These are phyloP conservation scores for Teunomyces kruisii DNA, from an alignment of 805 yeast genomes.

Conservation along the genomic window DNA sequence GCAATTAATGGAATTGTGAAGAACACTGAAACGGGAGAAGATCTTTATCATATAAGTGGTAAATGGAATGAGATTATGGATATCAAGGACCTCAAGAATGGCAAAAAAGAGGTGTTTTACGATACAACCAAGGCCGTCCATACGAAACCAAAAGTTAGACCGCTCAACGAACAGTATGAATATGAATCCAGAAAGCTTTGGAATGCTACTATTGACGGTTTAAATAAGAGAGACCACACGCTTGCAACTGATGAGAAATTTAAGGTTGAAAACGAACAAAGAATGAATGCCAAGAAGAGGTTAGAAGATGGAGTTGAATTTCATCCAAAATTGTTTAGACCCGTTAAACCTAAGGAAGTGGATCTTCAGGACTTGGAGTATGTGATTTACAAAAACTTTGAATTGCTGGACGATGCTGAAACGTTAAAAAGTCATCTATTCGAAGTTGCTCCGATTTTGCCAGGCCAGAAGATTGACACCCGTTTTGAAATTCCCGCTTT, in stretches of 20 bases:
- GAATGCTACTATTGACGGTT: slow-evolving; percentile 77
- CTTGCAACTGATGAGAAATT: slow-evolving; percentile 87
- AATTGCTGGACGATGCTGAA: slow-evolving; percentile 52
- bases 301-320: slow-evolving; percentile 76
- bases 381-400: slow-evolving; percentile 56
- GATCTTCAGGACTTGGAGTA: slow-evolving; percentile 55
- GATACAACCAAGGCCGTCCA: slow-evolving; percentile 54
- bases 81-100: slow-evolving; percentile 51
- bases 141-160: slow-evolving; percentile 68
- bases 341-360: slow-evolving; percentile 24
- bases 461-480: slow-evolving; percentile 71
- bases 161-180: slow-evolving; percentile 74
- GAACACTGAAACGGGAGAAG: slow-evolving; percentile 46
- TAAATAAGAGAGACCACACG: slow-evolving; percentile 75
- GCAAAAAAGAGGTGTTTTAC: slow-evolving; percentile 41
- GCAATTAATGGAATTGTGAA: slow-evolving; percentile 76
- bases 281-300: slow-evolving; percentile 70
- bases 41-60: slow-evolving; percentile 69
- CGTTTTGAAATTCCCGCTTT: slow-evolving; percentile 24
- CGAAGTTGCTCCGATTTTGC: slow-evolving; percentile 73
- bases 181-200: slow-evolving; percentile 82
- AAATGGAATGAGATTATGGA: slow-evolving; percentile 91
- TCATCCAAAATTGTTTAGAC: slow-evolving; percentile 74
- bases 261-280: slow-evolving; percentile 84
- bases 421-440: slow-evolving; percentile 56